phyloP scores from a whole-genome alignment of 345 rosid species.

The Ceriops decandra region DNA sequence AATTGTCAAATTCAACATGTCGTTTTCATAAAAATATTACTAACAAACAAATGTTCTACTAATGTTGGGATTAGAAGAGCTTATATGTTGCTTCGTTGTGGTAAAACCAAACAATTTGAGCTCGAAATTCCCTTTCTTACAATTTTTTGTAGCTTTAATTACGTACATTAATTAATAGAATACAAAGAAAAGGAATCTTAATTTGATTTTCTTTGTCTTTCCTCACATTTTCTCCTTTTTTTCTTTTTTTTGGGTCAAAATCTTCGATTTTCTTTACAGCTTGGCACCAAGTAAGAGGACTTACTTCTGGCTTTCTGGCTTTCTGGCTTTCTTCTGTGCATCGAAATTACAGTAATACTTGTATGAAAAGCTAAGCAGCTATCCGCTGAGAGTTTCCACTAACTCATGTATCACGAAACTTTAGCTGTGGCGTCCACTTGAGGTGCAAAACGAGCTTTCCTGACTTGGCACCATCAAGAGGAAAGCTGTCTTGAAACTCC shows the following conservation, averaged over 20 bases:
- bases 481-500: constrained; percentile 54
- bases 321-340: background rate
- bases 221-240: background rate
- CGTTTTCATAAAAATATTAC: no score
- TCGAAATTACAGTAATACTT: background rate
- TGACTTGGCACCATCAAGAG: constrained; percentile 56
- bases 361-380: background rate
- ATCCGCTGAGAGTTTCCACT: background rate
- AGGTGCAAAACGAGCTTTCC: constrained; percentile 66
- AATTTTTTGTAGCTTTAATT: background rate
- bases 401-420: constrained; percentile 45
- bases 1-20: no score
- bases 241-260: background rate
- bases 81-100: no score
- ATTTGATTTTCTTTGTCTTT: no score
- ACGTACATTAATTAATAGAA: background rate
- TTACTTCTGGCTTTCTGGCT: no score
- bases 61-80: no score
- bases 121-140: no score
- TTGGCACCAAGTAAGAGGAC: background rate
- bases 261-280: constrained; percentile 3
- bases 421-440: constrained; percentile 71
- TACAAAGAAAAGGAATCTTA: no score
- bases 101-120: no score
- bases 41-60: no score